phyloP scores from a whole-genome alignment of 371 early-diverging fungal genomes.

The Zychaea mexicana region DNA sequence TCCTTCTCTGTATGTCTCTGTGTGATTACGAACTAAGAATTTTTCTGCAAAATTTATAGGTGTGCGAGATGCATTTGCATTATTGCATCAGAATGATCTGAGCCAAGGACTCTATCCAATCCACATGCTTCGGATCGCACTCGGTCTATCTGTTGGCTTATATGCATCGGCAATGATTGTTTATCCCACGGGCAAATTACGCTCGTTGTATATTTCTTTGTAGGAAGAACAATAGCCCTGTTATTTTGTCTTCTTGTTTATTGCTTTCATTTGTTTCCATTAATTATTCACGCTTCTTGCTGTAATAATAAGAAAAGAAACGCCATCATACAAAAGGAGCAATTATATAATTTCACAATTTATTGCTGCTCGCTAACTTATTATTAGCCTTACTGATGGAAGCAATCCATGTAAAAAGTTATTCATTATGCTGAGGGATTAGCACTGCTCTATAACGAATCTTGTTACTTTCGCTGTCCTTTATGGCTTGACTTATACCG shows the following conservation, averaged over 20 bases:
- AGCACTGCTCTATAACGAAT: constrained; percentile 42
- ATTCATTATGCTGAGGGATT: constrained; percentile 5
- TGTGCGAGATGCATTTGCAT: constrained; percentile 44
- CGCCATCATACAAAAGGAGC: too few relatives aligned
- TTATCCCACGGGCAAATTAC: constrained; percentile 43
- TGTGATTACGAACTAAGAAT: too few relatives aligned
- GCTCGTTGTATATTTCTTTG: constrained; percentile 45
- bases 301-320: too few relatives aligned
- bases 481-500: constrained; percentile 30
- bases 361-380: too few relatives aligned
- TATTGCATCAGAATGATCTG: constrained; percentile 36
- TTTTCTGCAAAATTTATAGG: constrained; percentile 22
- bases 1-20: too few relatives aligned
- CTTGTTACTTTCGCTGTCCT: constrained; percentile 21
- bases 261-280: background rate
- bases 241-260: constrained; percentile 3
- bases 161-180: constrained; percentile 49
- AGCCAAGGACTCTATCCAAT: constrained; percentile 33
- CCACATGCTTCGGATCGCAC: constrained; percentile 41
- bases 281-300: too few relatives aligned
- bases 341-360: too few relatives aligned
- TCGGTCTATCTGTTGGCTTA: constrained; percentile 47
- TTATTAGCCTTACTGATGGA: too few relatives aligned
- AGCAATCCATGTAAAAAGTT: background rate
- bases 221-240: constrained; percentile 11